Conservation (phyloP, 129 eudicot genomes). For the Kitagawia praeruptora region DNA sequence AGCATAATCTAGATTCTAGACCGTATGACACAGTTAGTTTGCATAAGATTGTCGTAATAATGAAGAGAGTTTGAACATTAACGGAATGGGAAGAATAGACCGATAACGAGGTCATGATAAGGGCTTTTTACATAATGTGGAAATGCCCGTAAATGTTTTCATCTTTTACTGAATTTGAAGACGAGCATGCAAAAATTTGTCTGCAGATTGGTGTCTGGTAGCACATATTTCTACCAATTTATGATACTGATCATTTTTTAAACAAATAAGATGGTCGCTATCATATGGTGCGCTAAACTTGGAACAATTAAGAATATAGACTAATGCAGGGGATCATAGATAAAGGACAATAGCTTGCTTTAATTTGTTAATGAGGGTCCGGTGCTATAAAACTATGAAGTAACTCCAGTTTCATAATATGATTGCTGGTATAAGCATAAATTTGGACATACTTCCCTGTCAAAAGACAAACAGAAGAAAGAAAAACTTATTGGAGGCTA, state of each 20-base stretch:
- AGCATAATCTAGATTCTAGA: background rate
- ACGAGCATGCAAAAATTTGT: slow-evolving; percentile 13
- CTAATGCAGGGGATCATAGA: background rate
- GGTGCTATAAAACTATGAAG: background rate
- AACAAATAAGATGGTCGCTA: background rate
- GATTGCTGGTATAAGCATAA: background rate
- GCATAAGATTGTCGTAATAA: background rate
- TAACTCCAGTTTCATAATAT: background rate
- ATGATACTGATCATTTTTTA: slow-evolving; percentile 16
- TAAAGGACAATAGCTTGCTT: background rate
- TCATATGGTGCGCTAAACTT: background rate
- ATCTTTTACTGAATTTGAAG: background rate
- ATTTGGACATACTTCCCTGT: background rate
- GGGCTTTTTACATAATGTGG: background rate
- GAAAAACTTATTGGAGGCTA: background rate
- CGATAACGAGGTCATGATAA: background rate
- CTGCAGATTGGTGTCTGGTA: slow-evolving; percentile 17
- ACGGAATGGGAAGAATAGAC: background rate
- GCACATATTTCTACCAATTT: slow-evolving; percentile 4
- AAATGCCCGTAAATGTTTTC: background rate
- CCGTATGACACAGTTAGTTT: background rate
- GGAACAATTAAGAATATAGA: background rate
- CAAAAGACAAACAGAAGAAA: background rate
- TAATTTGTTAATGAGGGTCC: background rate
- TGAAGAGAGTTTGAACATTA: background rate